Percentiles rank a stretch among this genome's conserved stretches.
Conservation (phyloP, 352 stramenopile genomes). For the Phytopythium montanum region DNA sequence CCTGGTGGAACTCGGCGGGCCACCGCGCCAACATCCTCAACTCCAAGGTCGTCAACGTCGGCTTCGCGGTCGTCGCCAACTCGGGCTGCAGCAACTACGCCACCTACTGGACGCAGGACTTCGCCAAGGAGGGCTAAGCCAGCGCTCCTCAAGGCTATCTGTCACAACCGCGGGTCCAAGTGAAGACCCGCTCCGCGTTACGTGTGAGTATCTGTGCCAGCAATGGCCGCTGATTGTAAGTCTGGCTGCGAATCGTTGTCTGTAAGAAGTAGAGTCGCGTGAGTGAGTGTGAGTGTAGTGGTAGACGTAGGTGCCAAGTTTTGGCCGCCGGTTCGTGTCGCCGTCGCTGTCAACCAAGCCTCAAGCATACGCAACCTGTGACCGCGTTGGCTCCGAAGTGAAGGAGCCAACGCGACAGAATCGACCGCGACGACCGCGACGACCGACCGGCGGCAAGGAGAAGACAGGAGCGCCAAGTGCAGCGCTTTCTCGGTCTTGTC, state of each 20-base stretch:
- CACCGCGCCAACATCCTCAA: slow-evolving; percentile 44
- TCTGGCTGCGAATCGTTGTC: background rate
- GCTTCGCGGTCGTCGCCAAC: slow-evolving; percentile 25
- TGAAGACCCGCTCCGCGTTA: background rate
- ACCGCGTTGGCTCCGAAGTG: background rate
- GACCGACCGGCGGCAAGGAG: background rate
- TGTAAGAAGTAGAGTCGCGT: slow-evolving; percentile 5
- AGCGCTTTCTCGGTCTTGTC: background rate
- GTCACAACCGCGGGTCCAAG: slow-evolving; percentile 2
- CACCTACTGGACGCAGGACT: slow-evolving; percentile 64
- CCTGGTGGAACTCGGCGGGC: slow-evolving; percentile 43
- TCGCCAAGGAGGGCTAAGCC: slow-evolving; percentile 19
- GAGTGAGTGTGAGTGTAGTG: background rate
- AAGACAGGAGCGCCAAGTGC: background rate
- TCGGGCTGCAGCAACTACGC: slow-evolving; percentile 30
- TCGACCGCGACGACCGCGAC: background rate
- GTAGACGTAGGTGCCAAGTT: background rate
- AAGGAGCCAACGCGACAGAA: background rate
- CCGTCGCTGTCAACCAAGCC: background rate
- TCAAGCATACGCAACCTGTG: background rate
- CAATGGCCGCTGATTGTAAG: background rate
- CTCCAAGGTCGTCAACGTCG: slow-evolving; percentile 26
- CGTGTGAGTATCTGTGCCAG: background rate
- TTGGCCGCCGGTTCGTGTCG: background rate
- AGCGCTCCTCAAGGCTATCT: background rate